Evolutionary conservation across 768 basidiomycete species (phyloP), one percentile per base, ranked within the genome.

Genomic region (Rickenella mellea): DNA sequence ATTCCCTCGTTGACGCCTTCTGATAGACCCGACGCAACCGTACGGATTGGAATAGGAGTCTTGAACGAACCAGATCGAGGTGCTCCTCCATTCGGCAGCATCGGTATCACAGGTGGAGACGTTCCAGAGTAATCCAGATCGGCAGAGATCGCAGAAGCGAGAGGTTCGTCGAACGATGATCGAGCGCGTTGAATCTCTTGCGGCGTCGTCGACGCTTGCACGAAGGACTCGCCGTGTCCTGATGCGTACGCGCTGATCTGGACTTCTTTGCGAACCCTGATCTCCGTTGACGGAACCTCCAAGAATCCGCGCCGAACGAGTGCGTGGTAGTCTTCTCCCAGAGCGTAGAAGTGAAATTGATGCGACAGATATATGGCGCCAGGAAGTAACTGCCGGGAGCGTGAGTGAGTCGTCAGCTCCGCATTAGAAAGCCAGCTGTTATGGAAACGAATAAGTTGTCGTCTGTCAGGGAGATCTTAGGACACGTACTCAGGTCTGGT

Each of bases 351-450:
- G 9, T 79, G 68, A 56, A 94, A 88, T 46, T 93, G 88, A 49
- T 89, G 85, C 0, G 80, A 76, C 14, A 88, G 77, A 59, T 94
- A 94, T 24, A 96, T 70, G 1, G 85, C 70, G 0, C 79, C 72
- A 2, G 89, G 84, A 0, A 86, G 69, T 27, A 87, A 65, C 2
- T 60, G 65, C 0, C 70, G 64, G 1, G 78, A 75, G 4, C 62
- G 66, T 1, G 83, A 78, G 54, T 59, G 76, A 0, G 87, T 89
- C 38, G 83, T 83, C 4, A 94, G 71, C 56, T 96, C 92, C 0
- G 87, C 89, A 31, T 81, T 76, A 0, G 88, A 71, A 4, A 93
- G 70, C 61, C 73, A 80, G 48, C 82, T 87, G 44, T 27, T 37
- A 19, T 14, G 5, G 3, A 25, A 39, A 24, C 30, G 9, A 36